Evolutionary conservation across 2,329 filamentous ascomycete genomes (phyloP).

Genomic region (Fusarium coicis): DNA sequence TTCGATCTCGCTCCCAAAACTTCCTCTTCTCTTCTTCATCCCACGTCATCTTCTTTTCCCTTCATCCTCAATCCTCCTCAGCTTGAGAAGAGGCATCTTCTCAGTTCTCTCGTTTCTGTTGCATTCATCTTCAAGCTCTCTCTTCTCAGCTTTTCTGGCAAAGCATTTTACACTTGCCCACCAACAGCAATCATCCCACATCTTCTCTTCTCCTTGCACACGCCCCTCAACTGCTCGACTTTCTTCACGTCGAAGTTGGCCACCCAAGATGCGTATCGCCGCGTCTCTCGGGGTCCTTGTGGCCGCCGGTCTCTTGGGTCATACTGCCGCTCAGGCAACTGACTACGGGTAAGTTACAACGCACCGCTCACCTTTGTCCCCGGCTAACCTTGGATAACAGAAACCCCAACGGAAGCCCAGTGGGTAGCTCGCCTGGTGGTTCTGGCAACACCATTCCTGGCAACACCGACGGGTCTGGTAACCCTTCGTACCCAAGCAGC

Average conservation of each 20-base stretch:
- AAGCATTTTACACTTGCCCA: conserved; percentile 17
- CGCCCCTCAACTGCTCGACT: not conserved
- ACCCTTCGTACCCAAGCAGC: conserved; percentile 15
- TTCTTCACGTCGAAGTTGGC: conserved; percentile 5
- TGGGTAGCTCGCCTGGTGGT: conserved; percentile 7
- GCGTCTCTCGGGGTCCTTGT: conserved; percentile 50
- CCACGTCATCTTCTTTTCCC: conserved; percentile 14
- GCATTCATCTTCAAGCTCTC: conserved; percentile 24
- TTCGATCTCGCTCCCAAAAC: not conserved
- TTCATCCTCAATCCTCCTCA: conserved; percentile 30
- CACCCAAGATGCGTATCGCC: conserved; percentile 53
- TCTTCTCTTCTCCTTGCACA: not conserved
- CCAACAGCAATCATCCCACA: not conserved
- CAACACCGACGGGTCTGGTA: conserved; percentile 30
- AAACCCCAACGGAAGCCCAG: conserved; percentile 19
- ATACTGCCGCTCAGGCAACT: conserved; percentile 47
- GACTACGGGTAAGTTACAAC: conserved; percentile 47
- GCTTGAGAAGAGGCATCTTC: conserved; percentile 24
- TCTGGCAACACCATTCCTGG: conserved; percentile 22
- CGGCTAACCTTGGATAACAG: conserved; percentile 25
- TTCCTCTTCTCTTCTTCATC: conserved; percentile 26
- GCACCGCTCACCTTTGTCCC: not conserved
- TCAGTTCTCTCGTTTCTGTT: conserved; percentile 27
- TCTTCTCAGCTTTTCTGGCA: conserved; percentile 7
- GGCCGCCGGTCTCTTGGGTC: conserved; percentile 50